phyloP scores from a whole-genome alignment of 306 rosid species.

The Trifolium repens region DNA sequence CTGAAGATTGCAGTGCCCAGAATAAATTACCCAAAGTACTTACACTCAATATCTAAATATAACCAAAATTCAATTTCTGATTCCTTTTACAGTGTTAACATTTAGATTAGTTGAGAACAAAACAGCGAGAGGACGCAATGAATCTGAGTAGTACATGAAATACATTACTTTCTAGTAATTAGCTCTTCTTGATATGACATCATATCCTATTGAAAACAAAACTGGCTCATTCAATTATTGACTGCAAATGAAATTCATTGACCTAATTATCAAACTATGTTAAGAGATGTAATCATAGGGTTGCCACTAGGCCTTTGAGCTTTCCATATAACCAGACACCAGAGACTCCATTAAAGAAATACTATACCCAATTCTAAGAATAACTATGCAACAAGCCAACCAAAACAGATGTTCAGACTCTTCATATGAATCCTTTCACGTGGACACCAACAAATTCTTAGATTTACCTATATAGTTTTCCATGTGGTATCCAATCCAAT shows the following conservation, averaged over 20 bases:
- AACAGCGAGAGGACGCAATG: conserved; percentile 19
- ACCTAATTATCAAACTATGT: conserved; percentile 17
- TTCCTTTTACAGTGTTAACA: conserved; percentile 10
- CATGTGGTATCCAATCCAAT: conserved; percentile 11
- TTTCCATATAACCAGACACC: conserved; percentile 17
- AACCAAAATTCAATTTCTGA: conserved; percentile 23
- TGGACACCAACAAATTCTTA: conserved; percentile 4
- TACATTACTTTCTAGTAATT: conserved; percentile 27
- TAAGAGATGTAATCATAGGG: conserved; percentile 15
- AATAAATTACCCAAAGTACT: conserved; percentile 28
- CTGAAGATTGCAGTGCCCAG: conserved; percentile 6
- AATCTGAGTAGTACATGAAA: conserved; percentile 16
- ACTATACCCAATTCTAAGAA: background rate
- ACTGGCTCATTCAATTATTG: conserved; percentile 26
- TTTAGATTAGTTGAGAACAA: conserved; percentile 19
- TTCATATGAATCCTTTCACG: background rate
- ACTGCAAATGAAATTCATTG: conserved; percentile 14
- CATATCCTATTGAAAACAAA: conserved; percentile 14
- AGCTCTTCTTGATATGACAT: conserved; percentile 35
- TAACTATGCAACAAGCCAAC: background rate
- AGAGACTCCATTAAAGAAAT: conserved; percentile 18
- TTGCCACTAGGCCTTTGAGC: conserved; percentile 31
- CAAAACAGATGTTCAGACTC: conserved; percentile 28
- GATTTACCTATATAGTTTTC: conserved; percentile 13
- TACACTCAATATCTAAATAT: conserved; percentile 5